Conservation (phyloP, 2,329 filamentous ascomycete genomes). For the Arthrinium phaeospermum region DNA sequence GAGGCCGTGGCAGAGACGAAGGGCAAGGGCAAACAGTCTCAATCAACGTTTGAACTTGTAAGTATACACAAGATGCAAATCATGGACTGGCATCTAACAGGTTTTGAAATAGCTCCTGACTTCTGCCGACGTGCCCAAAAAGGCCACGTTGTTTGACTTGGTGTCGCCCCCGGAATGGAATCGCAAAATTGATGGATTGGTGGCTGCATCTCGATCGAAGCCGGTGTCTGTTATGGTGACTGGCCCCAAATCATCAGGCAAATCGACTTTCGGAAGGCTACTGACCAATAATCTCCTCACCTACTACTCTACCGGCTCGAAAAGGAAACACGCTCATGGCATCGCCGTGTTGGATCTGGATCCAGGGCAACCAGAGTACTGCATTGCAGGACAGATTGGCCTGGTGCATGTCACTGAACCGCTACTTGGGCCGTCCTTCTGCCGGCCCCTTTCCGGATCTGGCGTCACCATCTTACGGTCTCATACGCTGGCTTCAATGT, state of each 20-base stretch:
- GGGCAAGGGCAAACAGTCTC: constrained; percentile 35
- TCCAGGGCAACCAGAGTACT: constrained; percentile 78
- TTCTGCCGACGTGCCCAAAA: constrained; percentile 57
- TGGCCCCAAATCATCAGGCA: constrained; percentile 75
- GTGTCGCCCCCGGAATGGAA: constrained; percentile 66
- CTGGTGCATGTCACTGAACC: constrained; percentile 65
- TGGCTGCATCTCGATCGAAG: constrained; percentile 41
- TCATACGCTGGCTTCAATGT: constrained; percentile 70
- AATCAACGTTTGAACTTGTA: constrained; percentile 57
- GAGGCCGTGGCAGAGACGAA: constrained; percentile 30
- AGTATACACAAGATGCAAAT: constrained; percentile 28
- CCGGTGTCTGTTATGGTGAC: constrained; percentile 62
- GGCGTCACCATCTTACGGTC: constrained; percentile 56
- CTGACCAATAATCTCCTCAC: constrained; percentile 72
- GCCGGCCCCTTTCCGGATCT: constrained; percentile 54
- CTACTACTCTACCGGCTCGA: constrained; percentile 35
- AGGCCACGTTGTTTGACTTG: constrained; percentile 57
- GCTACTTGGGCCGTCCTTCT: constrained; percentile 71
- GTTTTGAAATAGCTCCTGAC: constrained; percentile 53
- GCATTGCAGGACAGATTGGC: constrained; percentile 71
- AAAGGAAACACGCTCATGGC: constrained; percentile 32
- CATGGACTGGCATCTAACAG: constrained; percentile 16
- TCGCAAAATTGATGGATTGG: constrained; percentile 57
- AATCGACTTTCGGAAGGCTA: constrained; percentile 74
- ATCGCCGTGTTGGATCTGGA: constrained; percentile 76